These are phyloP conservation scores for Leishmania martiniquensis DNA, from an alignment of 208 protist genomes.

Conservation along the genomic window DNA sequence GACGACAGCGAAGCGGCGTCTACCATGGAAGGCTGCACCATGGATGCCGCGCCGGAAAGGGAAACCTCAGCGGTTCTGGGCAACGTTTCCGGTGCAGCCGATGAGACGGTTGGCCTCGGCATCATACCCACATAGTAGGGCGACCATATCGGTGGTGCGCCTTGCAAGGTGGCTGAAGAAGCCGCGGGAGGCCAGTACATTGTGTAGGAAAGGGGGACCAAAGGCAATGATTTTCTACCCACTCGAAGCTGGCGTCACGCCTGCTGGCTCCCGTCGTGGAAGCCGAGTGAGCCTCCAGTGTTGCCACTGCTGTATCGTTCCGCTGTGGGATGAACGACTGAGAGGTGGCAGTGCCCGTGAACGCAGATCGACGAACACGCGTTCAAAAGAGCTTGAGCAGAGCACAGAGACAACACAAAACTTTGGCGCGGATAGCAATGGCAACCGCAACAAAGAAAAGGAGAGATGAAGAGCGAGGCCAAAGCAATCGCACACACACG, in stretches of 20 bases:
- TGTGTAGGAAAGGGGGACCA: not conserved
- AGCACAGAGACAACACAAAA: not conserved
- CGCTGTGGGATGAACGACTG: too few species aligned
- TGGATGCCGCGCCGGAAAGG: not conserved
- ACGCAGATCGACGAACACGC: not conserved
- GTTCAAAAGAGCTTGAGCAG: not conserved
- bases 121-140: not conserved
- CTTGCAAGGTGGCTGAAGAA: not conserved
- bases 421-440: not conserved
- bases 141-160: not conserved
- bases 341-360: not conserved
- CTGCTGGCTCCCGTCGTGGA: not conserved
- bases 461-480: not conserved
- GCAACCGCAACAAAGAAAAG: not conserved
- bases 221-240: too few species aligned
- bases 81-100: not conserved
- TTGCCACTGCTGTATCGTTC: not conserved
- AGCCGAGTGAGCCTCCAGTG: not conserved
- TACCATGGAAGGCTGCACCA: not conserved
- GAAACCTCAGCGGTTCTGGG: not conserved
- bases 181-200: constrained; percentile 3
- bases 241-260: not conserved
- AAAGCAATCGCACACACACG: too few species aligned
- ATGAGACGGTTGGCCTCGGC: not conserved
- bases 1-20: not conserved